Percentiles rank a stretch among this genome's conserved stretches.
Evolutionary conservation across 176 grass and related monocot species (phyloP).

Genomic region (Triticum aestivum): DNA sequence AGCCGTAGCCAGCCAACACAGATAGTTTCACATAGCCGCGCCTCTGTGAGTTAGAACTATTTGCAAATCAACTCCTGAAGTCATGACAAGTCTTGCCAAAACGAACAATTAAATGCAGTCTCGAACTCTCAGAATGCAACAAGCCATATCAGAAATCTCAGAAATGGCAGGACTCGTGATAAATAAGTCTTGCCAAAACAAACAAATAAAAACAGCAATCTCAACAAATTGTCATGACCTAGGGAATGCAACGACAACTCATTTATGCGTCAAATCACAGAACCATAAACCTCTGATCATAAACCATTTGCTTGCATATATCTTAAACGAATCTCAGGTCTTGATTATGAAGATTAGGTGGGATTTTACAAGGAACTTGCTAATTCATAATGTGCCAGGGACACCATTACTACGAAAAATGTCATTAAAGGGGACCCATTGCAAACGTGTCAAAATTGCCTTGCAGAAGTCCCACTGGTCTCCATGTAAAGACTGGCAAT

Average conservation of each 20-base stretch:
- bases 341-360: neutral
- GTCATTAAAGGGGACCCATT: neutral
- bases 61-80: neutral
- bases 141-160: too few relatives aligned
- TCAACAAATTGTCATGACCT: neutral
- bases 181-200: too few relatives aligned
- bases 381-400: neutral
- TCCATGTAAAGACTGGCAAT: neutral
- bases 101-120: neutral
- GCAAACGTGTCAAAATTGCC: conserved; percentile 31
- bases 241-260: neutral
- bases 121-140: too few relatives aligned
- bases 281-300: neutral
- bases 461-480: neutral
- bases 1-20: neutral
- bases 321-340: neutral
- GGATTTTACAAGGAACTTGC: neutral
- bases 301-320: neutral
- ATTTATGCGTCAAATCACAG: neutral
- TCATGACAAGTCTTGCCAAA: neutral
- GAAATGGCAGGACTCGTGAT: too few relatives aligned
- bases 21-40: neutral
- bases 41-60: neutral
- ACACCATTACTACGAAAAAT: neutral
- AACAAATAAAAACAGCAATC: too few relatives aligned